Base-by-base conservation (phyloP, 139 green algal genomes). In the Chlamydomonas asymmetrica region DNA sequence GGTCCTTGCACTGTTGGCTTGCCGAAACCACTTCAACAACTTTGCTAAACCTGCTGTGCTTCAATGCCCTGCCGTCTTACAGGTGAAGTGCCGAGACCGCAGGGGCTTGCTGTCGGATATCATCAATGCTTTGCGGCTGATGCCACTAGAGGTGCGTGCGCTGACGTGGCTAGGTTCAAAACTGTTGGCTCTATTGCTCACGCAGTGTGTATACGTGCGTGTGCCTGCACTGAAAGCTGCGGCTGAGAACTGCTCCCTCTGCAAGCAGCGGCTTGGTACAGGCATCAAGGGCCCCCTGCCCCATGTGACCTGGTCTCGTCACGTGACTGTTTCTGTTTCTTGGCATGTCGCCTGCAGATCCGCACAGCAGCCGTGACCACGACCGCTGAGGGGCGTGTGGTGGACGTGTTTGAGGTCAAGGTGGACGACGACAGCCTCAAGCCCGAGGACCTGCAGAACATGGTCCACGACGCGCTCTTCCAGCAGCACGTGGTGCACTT, bases 281-380 rank as follows among this genome's bases (percentile, higher is more conserved):
- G n/a, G n/a, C n/a, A n/a, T n/a, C n/a, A n/a, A n/a, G 49, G 49
- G 49, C 20, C 49, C 49, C 49, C 22, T 59, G 20, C 49, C 49
- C 22, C 49, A 59, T 22, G 22, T 59, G 22, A 22, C 49, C 22
- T n/a, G 22, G 49, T n/a, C 49, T n/a, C n/a, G n/a, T n/a, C n/a
- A n/a, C n/a, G n/a, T n/a, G n/a, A n/a, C n/a, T 20, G 20, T 59
- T 59, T 20, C 49, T 59, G 20, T 20, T 22, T n/a, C 49, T 59
- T n/a, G n/a, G n/a, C n/a, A n/a, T n/a, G n/a, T n/a, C 31, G 45
- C 0, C 23, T 56, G 20, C 80, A 85, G 85, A 92, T 94, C 74
- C 85, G 80, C 23, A 91, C 79, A 9, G 90, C 90, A 6, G 87
- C 90, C 22, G 79, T 94, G 35, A 94, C 90, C 29, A 94, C 89